Conservation (phyloP, 495 filamentous ascomycete species). For the Aspergillus leporis region DNA sequence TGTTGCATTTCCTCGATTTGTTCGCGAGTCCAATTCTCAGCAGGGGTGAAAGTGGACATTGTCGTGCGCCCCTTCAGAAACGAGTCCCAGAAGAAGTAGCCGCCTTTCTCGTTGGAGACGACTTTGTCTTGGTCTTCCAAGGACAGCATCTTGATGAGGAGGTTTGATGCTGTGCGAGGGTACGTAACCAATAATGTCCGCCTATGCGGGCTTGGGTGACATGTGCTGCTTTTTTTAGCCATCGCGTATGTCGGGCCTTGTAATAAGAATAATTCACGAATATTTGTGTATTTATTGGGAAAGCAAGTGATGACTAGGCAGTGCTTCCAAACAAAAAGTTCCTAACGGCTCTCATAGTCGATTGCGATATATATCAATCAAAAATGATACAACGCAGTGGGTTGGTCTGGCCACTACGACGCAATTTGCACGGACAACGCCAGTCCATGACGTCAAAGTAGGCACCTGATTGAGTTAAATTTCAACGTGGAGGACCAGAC, state of each 20-base stretch:
- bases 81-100: constrained; percentile 41
- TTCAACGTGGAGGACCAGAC: no score
- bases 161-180: constrained; percentile 6
- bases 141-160: constrained; percentile 31
- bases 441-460: no score
- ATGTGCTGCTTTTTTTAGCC: not conserved
- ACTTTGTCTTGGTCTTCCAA: constrained; percentile 38
- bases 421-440: no score
- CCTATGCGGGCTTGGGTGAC: not conserved
- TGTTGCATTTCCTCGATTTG: constrained; percentile 14
- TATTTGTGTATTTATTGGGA: no score
- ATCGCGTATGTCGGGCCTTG: not conserved
- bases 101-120: constrained; percentile 27
- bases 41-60: constrained; percentile 11
- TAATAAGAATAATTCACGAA: no score
- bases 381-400: no score
- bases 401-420: no score
- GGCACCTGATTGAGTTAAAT: no score
- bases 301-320: no score
- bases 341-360: no score
- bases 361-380: no score
- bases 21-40: constrained; percentile 21
- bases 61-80: constrained; percentile 12
- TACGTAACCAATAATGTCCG: constrained; percentile 17
- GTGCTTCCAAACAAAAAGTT: no score